phyloP scores from a whole-genome alignment of 352 stramenopile genomes.

The Phytophthora europaea region DNA sequence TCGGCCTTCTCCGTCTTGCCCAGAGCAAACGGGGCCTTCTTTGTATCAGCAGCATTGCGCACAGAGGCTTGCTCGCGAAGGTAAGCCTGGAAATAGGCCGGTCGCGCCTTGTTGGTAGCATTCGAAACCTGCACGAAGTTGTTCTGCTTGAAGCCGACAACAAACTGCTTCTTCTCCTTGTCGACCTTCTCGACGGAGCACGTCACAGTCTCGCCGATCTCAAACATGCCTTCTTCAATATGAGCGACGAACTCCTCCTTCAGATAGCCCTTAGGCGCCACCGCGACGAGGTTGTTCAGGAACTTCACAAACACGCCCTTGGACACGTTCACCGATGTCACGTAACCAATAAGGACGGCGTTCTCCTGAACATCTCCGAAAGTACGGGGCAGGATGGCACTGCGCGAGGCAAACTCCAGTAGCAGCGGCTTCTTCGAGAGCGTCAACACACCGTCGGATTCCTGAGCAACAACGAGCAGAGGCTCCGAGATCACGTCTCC shows the following conservation, averaged over 20 bases:
- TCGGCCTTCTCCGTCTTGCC: slow-evolving; percentile 86
- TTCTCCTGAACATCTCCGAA: slow-evolving; percentile 75
- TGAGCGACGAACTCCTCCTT: slow-evolving; percentile 79
- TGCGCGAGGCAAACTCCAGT: slow-evolving; percentile 52
- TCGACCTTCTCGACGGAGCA: slow-evolving; percentile 85
- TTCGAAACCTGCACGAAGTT: slow-evolving; percentile 42
- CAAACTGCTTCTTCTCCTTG: slow-evolving; percentile 80
- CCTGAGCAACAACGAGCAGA: slow-evolving; percentile 77
- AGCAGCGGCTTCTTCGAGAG: slow-evolving; percentile 89
- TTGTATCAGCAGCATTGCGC: slow-evolving; percentile 15
- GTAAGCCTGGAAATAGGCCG: slow-evolving; percentile 67
- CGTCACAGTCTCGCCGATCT: slow-evolving; percentile 89
- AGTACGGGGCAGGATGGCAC: slow-evolving; percentile 55
- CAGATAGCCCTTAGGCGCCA: slow-evolving; percentile 84
- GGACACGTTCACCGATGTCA: slow-evolving; percentile 78
- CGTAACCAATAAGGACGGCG: slow-evolving; percentile 76
- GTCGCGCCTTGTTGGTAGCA: slow-evolving; percentile 46
- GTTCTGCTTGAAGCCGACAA: slow-evolving; percentile 76
- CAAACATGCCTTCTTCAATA: slow-evolving; percentile 80
- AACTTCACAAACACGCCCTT: slow-evolving; percentile 92
- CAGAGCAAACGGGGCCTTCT: slow-evolving; percentile 50
- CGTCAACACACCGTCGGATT: slow-evolving; percentile 75
- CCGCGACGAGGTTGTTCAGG: slow-evolving; percentile 86
- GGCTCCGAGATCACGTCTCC: slow-evolving; percentile 68
- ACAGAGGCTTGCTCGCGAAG: slow-evolving; percentile 48